Base-by-base conservation (phyloP, 352 stramenopile species). In the Phytophthora rubi region DNA sequence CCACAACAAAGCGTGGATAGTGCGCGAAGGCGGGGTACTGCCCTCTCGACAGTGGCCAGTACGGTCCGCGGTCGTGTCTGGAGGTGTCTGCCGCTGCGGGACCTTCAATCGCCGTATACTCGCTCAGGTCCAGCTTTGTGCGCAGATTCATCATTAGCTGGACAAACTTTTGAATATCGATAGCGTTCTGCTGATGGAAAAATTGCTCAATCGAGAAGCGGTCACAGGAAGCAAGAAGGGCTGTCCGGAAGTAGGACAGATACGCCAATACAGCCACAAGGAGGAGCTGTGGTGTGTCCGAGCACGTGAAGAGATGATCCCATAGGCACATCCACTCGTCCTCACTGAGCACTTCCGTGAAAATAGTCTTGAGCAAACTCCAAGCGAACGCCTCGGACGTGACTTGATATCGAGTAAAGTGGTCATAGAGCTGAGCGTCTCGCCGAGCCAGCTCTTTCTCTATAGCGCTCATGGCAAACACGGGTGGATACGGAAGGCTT, bases 291-390 rank as follows among this genome's bases (percentile, higher is more conserved):
- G 93, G 86, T 6, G 85, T 84, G 16, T 95, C 74, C 6, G 81
- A 73, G 28, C 77, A 81, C 15, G 92, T 89, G 28, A 98, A 82
- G 1, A 98, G 53, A 62, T 97, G 77, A 56, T 98, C 93, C 88
- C 89, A 97, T 16, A 98, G 68, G 44, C 77, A 81, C 49, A 97
- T 79, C 92, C 92, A 98, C 61, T 97, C 88, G 45, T 91, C 78
- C 62, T 94, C 85, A 51, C 71, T 89, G 44, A 98, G 65, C 1
- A 97, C 92, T 75, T 98, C 92, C 0, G 86, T 96, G 65, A 98
- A 97, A 48, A 95, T 78, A 13, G 85, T 91, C 56, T 91, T 82
- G 6, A 98, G 80, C 39, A 98, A 76, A 57, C 88, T 92, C 92
- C 92, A 98, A 23, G 73, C 88, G 53, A 88, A 97, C 1, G 84